Evolutionary conservation across 129 eudicot species (phyloP).

Genomic region (Helichrysum umbraculigerum): DNA sequence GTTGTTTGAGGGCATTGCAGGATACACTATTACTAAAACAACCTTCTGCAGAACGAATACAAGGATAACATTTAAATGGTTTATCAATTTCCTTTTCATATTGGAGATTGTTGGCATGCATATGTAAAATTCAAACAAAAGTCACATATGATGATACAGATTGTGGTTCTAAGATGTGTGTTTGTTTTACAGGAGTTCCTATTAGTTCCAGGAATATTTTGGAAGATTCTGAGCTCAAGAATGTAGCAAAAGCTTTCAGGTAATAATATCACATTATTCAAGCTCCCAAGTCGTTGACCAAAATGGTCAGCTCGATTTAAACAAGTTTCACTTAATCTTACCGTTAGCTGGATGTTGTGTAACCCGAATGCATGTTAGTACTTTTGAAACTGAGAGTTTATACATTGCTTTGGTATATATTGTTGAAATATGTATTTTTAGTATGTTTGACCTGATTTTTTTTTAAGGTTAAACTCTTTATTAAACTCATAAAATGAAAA

Average conservation of each 20-base stretch:
- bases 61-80: neutral
- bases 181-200: conserved; percentile 58
- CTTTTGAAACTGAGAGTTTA: too few species aligned
- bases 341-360: too few species aligned
- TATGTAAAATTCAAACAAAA: neutral
- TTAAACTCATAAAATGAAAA: too few species aligned
- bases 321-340: too few species aligned
- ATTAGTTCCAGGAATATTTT: conserved; percentile 72
- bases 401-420: too few species aligned
- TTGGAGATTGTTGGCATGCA: neutral
- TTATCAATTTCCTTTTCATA: neutral
- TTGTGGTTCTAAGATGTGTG: neutral
- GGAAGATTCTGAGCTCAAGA: conserved; percentile 81
- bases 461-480: too few species aligned
- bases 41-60: neutral
- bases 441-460: too few species aligned
- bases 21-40: neutral
- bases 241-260: conserved; percentile 82
- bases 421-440: too few species aligned
- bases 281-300: neutral
- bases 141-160: neutral
- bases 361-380: too few species aligned
- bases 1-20: too few species aligned
- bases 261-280: conserved; percentile 6
- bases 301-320: neutral